phyloP scores from a whole-genome alignment of 371 early-diverging fungal species.

The Conidiobolus incongruus region DNA sequence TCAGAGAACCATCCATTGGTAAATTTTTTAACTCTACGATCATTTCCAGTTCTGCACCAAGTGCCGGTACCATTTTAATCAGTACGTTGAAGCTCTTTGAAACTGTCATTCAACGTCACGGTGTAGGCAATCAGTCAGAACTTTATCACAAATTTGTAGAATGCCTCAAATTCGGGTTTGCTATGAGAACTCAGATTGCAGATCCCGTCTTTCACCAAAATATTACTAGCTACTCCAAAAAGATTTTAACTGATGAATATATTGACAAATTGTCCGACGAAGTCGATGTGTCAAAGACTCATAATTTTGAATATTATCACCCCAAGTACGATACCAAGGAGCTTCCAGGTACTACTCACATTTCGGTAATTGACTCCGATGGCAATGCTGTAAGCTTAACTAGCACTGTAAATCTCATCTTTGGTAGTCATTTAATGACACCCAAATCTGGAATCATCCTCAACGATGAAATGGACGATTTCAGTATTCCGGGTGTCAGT shows the following conservation, averaged over 20 bases:
- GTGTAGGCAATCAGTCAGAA: constrained; percentile 8
- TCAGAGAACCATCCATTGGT: constrained; percentile 33
- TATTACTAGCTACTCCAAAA: no score
- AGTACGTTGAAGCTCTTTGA: constrained; percentile 80
- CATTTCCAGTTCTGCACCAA: constrained; percentile 42
- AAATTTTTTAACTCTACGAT: constrained; percentile 43
- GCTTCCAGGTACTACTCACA: constrained; percentile 93
- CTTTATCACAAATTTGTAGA: constrained; percentile 67
- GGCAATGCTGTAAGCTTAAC: constrained; percentile 78
- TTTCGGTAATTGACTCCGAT: constrained; percentile 72
- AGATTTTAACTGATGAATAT: no score
- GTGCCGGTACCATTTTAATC: constrained; percentile 62
- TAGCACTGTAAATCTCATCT: constrained; percentile 82
- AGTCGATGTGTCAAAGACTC: constrained; percentile 13
- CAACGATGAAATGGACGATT: constrained; percentile 98
- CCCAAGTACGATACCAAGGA: constrained; percentile 52
- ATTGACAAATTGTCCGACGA: not conserved
- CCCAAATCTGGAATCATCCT: constrained; percentile 85
- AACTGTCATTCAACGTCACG: constrained; percentile 14
- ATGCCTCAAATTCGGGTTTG: constrained; percentile 72
- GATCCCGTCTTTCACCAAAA: constrained; percentile 38
- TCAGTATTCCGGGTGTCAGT: constrained; percentile 64
- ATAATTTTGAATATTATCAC: constrained; percentile 41
- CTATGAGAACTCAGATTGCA: constrained; percentile 59
- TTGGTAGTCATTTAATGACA: constrained; percentile 90